These are phyloP conservation scores for Ascochyta fabae DNA, from an alignment of 2,329 filamentous ascomycete species.

Conservation along the genomic window DNA sequence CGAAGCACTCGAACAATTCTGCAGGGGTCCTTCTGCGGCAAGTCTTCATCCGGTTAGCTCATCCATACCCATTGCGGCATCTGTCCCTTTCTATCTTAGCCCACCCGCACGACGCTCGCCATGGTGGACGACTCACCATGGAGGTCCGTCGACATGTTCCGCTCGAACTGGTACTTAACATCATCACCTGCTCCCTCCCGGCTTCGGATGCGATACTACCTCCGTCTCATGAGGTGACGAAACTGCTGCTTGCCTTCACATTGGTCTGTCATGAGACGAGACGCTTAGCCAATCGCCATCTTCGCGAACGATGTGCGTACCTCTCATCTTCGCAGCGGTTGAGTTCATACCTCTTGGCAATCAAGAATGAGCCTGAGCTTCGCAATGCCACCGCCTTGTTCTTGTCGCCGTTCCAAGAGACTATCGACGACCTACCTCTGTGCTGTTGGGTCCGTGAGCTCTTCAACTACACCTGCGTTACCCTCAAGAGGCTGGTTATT, in stretches of 20 bases:
- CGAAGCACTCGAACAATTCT: background rate
- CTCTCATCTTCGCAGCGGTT: constrained; percentile 49
- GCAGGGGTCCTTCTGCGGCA: background rate
- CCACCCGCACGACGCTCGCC: background rate
- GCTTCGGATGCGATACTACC: constrained; percentile 38
- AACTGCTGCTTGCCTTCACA: constrained; percentile 55
- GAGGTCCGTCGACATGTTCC: constrained; percentile 24
- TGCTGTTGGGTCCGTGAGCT: constrained; percentile 53
- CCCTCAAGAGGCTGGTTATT: constrained; percentile 56
- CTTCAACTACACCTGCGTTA: constrained; percentile 50
- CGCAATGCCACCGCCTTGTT: constrained; percentile 51
- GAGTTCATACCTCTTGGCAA: constrained; percentile 27
- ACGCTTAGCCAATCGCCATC: constrained; percentile 50
- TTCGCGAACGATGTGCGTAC: constrained; percentile 56
- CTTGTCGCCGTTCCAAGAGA: constrained; percentile 38
- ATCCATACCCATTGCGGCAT: constrained; percentile 3
- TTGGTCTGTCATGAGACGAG: constrained; percentile 54
- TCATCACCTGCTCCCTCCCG: constrained; percentile 34
- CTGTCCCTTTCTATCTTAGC: constrained; percentile 1
- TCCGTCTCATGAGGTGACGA: constrained; percentile 51
- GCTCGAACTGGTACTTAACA: constrained; percentile 37
- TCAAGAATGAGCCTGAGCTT: constrained; percentile 20
- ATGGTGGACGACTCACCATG: constrained; percentile 19
- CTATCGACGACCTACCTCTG: constrained; percentile 53
- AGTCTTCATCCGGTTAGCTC: constrained; percentile 5